Evolutionary conservation across 2,329 filamentous ascomycete genomes (phyloP), one percentile per base, ranked within the genome.

Genomic region (Trichoderma arundinaceum): DNA sequence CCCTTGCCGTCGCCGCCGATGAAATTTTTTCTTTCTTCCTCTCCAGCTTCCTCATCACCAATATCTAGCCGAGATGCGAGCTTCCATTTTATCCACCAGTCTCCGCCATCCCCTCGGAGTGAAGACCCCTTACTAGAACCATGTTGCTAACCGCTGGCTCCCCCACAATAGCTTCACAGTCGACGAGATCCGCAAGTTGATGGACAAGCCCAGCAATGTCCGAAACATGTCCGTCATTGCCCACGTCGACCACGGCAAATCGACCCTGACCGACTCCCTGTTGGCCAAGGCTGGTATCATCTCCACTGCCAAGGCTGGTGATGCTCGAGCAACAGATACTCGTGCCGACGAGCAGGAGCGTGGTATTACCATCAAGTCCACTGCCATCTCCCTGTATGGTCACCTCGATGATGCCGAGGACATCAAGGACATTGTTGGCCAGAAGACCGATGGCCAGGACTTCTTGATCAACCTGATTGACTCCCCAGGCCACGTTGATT

Each of bases 381-480:
- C 95, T 70, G 95, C 96, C 83, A 99, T 99, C 85, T 98, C 96
- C 74, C 89, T 99, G 78, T 99, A 95, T 84, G 93, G 92, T 78
- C 85, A 89, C 76, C 88, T 99, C 72, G 82, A 86, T 68, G 88
- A 91, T 73, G 83, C 86, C 56, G 94, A 97, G 67, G 95, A 98
- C 79, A 79, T 97, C 73, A 96, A 97, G 89, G 95, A 99, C 79
- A 93, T 98, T 74, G 90, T 91, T 73, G 88, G 89, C 80, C 88
- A 93, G 83, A 90, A 92, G 84, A 91, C 92, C 74, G 87, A 93
- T 70, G 95, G 95, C 82, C 91, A 90, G 81, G 92, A 97, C 81
- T 99, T 99, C 91, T 87, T 99, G 87, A 96, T 99, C 90, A 99
- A 99, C 90, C 88, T 99, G 84, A 99, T 99, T 82, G 95, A 99